Evolutionary conservation across 176 grass and related monocot genomes (phyloP), one percentile per base, ranked within the genome.

Genomic region (Oryza australiensis): DNA sequence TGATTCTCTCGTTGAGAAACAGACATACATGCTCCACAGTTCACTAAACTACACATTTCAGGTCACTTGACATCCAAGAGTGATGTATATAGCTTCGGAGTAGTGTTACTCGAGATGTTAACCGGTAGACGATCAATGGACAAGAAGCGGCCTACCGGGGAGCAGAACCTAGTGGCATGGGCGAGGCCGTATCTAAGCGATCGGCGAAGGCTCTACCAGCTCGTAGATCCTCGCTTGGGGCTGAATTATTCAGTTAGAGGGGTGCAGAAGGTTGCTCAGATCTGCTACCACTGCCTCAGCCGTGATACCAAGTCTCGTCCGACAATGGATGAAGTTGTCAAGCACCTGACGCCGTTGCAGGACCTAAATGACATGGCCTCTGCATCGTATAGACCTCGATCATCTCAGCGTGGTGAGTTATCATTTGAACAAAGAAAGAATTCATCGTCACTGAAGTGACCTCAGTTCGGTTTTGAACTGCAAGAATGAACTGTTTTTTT

Each of bases 1-100:
- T 41, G 9, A 33, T 76, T 62, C n/a, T 80, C 26, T 42, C 4
- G 71, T 62, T 68, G 38, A 42, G 15, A 26, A 82, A 68, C 51
- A 66, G 20, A 38, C 53, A 51, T 81, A 26, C 24, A 73, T 26
- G 59, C 42, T 62, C 57, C 5, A 15, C 27, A 13, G 18, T 70
- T 82, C 26, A 89, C 87, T 64, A 23, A 83, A 78, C 18, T 28
- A 42, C 48, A 67, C 37, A 87, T 18, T 74, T 12, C 82, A 98
- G 95, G 95, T 20, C 95, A 98, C 64, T 89, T 98, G 12, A 95
- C 95, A 74, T 95, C 95, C 22, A 98, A 91, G 68, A 98, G 92
- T 28, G 92, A 98, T 70, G 88, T 98, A 4, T 98, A 91, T 74
- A 98, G 92, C 66, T 92, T 91, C 22, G 95, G 92, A 79, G 95